Evolutionary conservation across 2,329 filamentous ascomycete genomes (phyloP), one percentile per base, ranked within the genome.

Genomic region (Trichoderma sp.): DNA sequence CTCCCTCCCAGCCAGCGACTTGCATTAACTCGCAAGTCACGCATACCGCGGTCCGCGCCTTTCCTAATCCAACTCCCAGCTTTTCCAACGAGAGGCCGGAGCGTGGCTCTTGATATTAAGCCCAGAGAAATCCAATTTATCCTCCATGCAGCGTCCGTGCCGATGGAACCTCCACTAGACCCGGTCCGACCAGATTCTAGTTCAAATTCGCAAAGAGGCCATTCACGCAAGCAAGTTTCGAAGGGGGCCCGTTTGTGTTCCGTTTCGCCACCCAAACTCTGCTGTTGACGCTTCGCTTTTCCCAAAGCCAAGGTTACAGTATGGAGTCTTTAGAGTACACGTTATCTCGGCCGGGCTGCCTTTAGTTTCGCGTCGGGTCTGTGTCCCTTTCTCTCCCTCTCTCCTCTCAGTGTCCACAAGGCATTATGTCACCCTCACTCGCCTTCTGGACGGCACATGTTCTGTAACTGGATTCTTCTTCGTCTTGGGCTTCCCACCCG

Each of bases 81-180:
- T 57, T 62, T 62, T 71, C 70, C 70, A 71, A 71, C 70, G 53
- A 51, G 53, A 39, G 53, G 12, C 53, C 58, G 32, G 47, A 71
- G 70, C 70, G 70, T 71, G 70, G 65, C 70, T 69, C 66, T 43
- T 51, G 36, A 69, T 69, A 69, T 69, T 43, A 34, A 51, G 26
- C 56, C 53, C 34, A 60, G 56, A 36, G 64, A 26, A 39, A 57
- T 67, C 32, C 28, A 60, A 61, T 69, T 69, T 51, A 69, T 69
- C 66, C 66, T 69, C 58, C 66, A 32, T 69, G 53, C 56, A 51
- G 26, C 56, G 36, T 58, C 56, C 64, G 28, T 30, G 34, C 65
- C 53, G 51, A 60, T 47, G 53, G 39, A 36, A 36, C 32, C 14
- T 36, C 24, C 53, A 58, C 56, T n/a, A 47, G 53, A 47, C 56